Evolutionary conservation across 2,329 filamentous ascomycete genomes (phyloP), one percentile per base, ranked within the genome.

Genomic region (Metarhizium anisopliae): DNA sequence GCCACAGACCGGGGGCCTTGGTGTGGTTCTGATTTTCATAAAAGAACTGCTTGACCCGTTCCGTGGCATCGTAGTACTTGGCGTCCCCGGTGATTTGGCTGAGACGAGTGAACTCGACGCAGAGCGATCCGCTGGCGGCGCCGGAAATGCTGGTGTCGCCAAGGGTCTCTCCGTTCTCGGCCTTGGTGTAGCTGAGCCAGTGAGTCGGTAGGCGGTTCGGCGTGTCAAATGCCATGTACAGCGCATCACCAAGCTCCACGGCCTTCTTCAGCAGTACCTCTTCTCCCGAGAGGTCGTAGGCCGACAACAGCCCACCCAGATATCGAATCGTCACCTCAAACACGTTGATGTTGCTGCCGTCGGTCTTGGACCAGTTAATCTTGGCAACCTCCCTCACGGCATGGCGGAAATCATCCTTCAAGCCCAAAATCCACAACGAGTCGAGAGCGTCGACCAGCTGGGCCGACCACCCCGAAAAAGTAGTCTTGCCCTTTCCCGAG

Each of bases 31-130:
- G 88, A 60, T 80, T 79, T 43, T 77, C 72, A 59, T 84, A 78
- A 51, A 92, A 79, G 57, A 83, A 80, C 62, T 84, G 76, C 60
- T 87, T 90, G 58, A 93, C 80, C n/a, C 85, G 79, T 59, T 87
- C 85, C 54, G 89, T 80, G 5, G 86, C 87, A 69, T 90, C 86
- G 68, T 87, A 91, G 70, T 88, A 92, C 66, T 86, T 90, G 55
- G 80, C 71, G 58, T 90, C 77, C 52, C 82, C 82, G 0, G 88
- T 90, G 56, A 92, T 73, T 69, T 92, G 88, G 20, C 84, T 83
- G 50, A 93, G 75, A 6, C 88, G 77, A 2, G 86, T 90, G 65
- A 92, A 90, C 65, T 92, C 88, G 57, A 93, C 69, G 8, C 82
- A 83, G 55, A 92, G 74, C 10, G 86, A 87, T 36, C 87, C 87